Base-by-base conservation (phyloP, 148 eudicot species). In the Vaccinium macrocarpon region DNA sequence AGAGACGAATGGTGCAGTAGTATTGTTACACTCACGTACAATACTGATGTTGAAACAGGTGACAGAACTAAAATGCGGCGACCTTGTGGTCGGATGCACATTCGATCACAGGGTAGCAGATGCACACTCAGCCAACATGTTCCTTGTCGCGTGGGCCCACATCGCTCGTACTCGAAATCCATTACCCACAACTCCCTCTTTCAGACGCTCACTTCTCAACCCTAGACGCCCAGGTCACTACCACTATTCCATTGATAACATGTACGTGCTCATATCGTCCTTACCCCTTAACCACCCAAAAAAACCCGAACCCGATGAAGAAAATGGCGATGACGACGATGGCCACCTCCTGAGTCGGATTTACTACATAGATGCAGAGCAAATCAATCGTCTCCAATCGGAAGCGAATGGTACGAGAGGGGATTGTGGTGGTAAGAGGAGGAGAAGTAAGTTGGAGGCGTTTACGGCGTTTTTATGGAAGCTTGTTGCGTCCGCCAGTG, bases 101-200 rank as follows among this genome's bases (percentile, higher is more conserved):
- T 79, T 55, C 50, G 82, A 79, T 35, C 82, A 79, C 82, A 19
- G 82, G 50, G 82, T 79, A 14, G 82, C 82, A 5, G 82, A 79
- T 1, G 82, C 82, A 27, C 21, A 79, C 82, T 79, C 82, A 0
- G 82, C 82, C 82, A 79, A 79, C 82, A 79, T 79, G 82, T 79
- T 79, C 29, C 19, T 79, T 2, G 68, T 79, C 1, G 66, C 82
- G 18, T 79, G 82, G 82, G 82, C 82, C 23, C 27, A 32, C 68
- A 35, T 79, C 5, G 70, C 82, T 21, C 25, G 18, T 1, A 38
- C 73, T 68, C 38, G 27, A 23, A 79, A 79, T 4, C 50, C 70
- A 55, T 0, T 18, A 0, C 29, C 82, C 21, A 42, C 9, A 32
- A 21, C 53, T 49, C 82, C 82, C 2, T 56, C 50, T 35, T 79